phyloP scores from a whole-genome alignment of 257 asterid genomes.

The Plantago ovata region DNA sequence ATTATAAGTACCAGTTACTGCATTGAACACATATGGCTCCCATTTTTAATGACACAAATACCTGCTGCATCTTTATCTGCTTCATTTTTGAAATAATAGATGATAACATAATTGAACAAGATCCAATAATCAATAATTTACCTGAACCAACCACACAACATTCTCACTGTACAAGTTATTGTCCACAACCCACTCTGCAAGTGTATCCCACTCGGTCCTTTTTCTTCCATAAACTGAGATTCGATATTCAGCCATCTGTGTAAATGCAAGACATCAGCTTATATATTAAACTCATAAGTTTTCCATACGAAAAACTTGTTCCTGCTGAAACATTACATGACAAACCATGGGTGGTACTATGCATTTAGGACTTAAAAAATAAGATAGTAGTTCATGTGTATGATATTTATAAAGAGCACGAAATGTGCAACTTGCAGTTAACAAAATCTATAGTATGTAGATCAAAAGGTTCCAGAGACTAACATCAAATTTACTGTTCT shows the following conservation, averaged over 20 bases:
- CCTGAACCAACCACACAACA: constrained; percentile 99
- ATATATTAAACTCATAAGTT: neutral
- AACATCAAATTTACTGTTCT: constrained; percentile 91
- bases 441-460: neutral
- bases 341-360: too few relatives aligned
- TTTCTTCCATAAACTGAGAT: constrained; percentile 90
- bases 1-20: too few relatives aligned
- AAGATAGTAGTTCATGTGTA: too few relatives aligned
- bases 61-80: too few relatives aligned
- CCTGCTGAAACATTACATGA: too few relatives aligned
- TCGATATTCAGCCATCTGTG: constrained; percentile 97
- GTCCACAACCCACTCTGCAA: constrained; percentile 93
- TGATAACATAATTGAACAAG: too few relatives aligned
- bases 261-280: constrained; percentile 1
- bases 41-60: too few relatives aligned
- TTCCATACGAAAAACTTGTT: neutral
- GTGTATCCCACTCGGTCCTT: constrained; percentile 96
- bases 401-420: too few relatives aligned
- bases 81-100: too few relatives aligned
- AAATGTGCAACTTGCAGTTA: neutral
- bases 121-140: constrained; percentile 16
- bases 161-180: constrained; percentile 83
- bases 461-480: constrained; percentile 25
- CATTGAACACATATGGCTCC: too few relatives aligned
- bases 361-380: too few relatives aligned